phyloP scores from a whole-genome alignment of 495 filamentous ascomycete species.

The Penicillium herquei region DNA sequence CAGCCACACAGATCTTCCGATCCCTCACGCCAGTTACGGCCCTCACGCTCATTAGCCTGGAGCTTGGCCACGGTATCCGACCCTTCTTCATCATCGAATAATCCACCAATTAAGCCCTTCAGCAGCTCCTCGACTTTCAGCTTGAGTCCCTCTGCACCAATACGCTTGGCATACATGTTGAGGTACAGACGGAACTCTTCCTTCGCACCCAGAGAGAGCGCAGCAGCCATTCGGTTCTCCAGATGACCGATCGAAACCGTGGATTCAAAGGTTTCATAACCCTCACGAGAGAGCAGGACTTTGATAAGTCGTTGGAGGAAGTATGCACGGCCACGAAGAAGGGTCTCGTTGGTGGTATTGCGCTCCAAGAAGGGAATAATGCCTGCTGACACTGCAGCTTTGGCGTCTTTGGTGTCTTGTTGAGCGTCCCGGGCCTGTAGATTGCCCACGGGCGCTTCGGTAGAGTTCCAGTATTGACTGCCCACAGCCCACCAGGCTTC shows the following conservation, averaged over 20 bases:
- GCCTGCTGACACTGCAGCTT: conserved; percentile 73
- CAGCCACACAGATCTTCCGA: conserved; percentile 73
- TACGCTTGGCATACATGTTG: conserved; percentile 93
- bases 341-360: conserved; percentile 86
- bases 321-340: conserved; percentile 88
- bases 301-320: conserved; percentile 89
- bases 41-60: conserved; percentile 59
- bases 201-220: conserved; percentile 75
- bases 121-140: conserved; percentile 90
- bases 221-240: conserved; percentile 91
- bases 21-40: conserved; percentile 52
- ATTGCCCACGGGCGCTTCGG: conserved; percentile 76
- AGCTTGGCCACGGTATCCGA: conserved; percentile 38
- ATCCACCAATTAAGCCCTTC: conserved; percentile 71
- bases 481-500: conserved; percentile 98
- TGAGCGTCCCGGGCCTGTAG: conserved; percentile 64
- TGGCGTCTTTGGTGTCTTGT: conserved; percentile 48
- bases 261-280: conserved; percentile 88
- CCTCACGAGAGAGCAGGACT: conserved; percentile 76
- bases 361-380: conserved; percentile 92
- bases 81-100: conserved; percentile 54
- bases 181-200: conserved; percentile 91
- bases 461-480: conserved; percentile 98
- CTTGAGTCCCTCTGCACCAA: conserved; percentile 84
- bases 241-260: conserved; percentile 90